Base-by-base conservation (phyloP, 2,329 filamentous ascomycete species). In the Macrophomina tecta region DNA sequence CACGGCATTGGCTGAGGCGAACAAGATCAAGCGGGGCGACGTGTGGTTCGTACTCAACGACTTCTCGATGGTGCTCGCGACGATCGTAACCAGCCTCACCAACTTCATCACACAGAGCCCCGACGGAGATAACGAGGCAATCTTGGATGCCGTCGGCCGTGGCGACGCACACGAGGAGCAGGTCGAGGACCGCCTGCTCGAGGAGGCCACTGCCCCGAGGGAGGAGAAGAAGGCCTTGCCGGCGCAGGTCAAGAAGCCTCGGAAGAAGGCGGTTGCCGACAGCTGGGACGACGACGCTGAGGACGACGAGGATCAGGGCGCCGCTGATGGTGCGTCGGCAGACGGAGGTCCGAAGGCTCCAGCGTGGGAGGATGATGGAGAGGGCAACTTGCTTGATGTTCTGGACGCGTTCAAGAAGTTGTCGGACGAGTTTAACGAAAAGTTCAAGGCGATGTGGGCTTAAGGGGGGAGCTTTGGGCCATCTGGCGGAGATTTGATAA, bases 1-100 rank as follows among this genome's bases (percentile, higher is more conserved):
- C 28, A 74, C 82, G 1, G 84, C 87, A 0, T 79, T 94, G 2
- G 85, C 86, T 12, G 79, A 76, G 0, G 89, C 88, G 36, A 94
- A 94, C 73, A 82, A 84, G 2, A 88, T 94, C 73, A 86, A 86
- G 52, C 79, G 81, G 1, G 85, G 86, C 4, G 89, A 93, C 55
- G 83, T 92, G 8, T 94, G 91, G 91, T 93, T 90, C 72, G 73
- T 85, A 1, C 81, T 93, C 2, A 91, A 92, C 68, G 86, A 90
- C 72, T 89, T 89, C 74, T 88, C 85, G 14, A 81, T 87, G 65
- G 80, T 90, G 0, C 81, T 92, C 0, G 89, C 90, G 0, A 92
- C 92, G 9, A 91, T 95, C 69, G 85, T 91, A 40, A 89, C 89
- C 0, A 88, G 85, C 56, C 75, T 91, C 1, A 82, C 82, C 5